Evolutionary conservation across 768 basidiomycete species (phyloP).

Genomic region (Clitopilus hobsonii): DNA sequence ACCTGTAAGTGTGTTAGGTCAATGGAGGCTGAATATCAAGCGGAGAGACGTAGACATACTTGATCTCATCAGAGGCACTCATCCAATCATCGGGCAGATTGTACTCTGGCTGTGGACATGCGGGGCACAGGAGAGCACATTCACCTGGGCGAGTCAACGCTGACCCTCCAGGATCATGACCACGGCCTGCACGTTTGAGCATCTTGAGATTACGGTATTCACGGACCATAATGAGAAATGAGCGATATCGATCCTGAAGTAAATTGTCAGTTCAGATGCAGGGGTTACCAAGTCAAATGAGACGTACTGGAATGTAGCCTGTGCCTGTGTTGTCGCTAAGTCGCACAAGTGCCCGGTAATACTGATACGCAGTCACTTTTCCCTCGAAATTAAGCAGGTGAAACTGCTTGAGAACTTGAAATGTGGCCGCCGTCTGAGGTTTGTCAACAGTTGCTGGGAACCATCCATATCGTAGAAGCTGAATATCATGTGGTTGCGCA

Average conservation of each 20-base stretch:
- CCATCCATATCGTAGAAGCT: slow-evolving; percentile 23
- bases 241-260: slow-evolving; percentile 14
- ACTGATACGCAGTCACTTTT: slow-evolving; percentile 21
- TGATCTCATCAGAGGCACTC: slow-evolving; percentile 4
- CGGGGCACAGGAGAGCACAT: slow-evolving; percentile 24
- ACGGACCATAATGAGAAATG: slow-evolving; percentile 14
- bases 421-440: slow-evolving; percentile 22
- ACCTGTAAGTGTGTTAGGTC: neutral
- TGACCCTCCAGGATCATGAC: slow-evolving; percentile 16
- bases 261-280: neutral
- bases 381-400: slow-evolving; percentile 23
- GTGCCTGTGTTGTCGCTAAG: slow-evolving; percentile 20
- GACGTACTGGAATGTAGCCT: slow-evolving; percentile 8
- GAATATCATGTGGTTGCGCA: slow-evolving; percentile 9
- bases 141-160: slow-evolving; percentile 17
- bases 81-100: slow-evolving; percentile 24
- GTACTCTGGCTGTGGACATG: slow-evolving; percentile 26
- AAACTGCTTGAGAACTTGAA: slow-evolving; percentile 17
- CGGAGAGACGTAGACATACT: slow-evolving; percentile 9
- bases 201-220: slow-evolving; percentile 20
- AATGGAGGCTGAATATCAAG: neutral
- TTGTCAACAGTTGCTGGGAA: slow-evolving; percentile 18
- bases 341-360: slow-evolving; percentile 16
- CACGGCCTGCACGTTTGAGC: slow-evolving; percentile 19
- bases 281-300: neutral